Base-by-base conservation (phyloP, 306 rosid species). In the Quercus alba region DNA sequence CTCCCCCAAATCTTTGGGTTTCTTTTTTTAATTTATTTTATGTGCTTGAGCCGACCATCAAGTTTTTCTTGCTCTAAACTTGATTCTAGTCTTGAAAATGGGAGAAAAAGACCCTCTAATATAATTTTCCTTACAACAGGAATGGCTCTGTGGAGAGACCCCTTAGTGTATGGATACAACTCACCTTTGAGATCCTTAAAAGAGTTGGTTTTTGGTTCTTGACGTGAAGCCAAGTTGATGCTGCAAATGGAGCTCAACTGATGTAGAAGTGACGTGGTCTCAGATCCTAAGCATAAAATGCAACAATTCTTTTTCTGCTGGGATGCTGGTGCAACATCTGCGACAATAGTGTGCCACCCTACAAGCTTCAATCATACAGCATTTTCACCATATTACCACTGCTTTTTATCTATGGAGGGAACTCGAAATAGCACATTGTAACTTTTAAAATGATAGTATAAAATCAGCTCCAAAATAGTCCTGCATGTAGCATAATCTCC, bases 101-200 rank as follows among this genome's bases (percentile, higher is more conserved):
- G 51, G 35, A 33, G n/a, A 18, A 11, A 67, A 41, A 41, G 9
- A 41, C 11, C 41, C 52, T 35, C 72, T 68, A 13, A 67, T 19
- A 33, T 67, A 18, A 67, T 33, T 33, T 12, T 17, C 25, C 26
- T 10, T 9, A n/a, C n/a, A 61, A 61, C 31, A 61, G 67, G 89
- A 78, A 82, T 80, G 84, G 80, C 84, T 35, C 58, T 85, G 18
- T 85, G 89, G 89, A 82, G 86, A 73, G 89, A 82, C 38, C 72
- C 82, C 15, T 58, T 30, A 0, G 86, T 59, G 13, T 56, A 80
- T 46, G 89, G 80, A 72, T 56, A 85, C 73, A 44, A 35, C 77
- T 75, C 86, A 20, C 89, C 89, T 9, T 41, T 82, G 15, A 76
- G 77, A 44, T 85, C 89, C 13, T 73, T 85, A 79, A 76, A 75